Percentiles rank a stretch among this genome's conserved stretches.
Conservation (phyloP, 1,284 basidiomycete species). For the Apiotrichum siamense region DNA sequence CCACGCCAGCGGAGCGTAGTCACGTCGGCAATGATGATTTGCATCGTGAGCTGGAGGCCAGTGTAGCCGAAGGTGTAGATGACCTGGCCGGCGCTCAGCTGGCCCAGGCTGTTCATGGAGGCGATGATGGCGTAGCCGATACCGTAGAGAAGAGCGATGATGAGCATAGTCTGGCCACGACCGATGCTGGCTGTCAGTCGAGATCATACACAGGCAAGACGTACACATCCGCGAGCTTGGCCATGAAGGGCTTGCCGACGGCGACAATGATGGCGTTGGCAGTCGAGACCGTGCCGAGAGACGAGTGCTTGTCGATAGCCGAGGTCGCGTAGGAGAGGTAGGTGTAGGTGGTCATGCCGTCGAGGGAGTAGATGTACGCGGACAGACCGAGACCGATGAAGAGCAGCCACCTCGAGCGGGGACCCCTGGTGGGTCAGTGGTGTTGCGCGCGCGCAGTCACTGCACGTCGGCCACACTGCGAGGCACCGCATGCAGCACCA, state of each 20-base stretch:
- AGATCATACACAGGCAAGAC: slow-evolving; percentile 1
- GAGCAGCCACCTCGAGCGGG: slow-evolving; percentile 60
- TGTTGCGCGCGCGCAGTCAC: too few species aligned
- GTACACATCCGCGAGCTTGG: slow-evolving; percentile 66
- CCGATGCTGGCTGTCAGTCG: slow-evolving; percentile 37
- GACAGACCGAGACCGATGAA: slow-evolving; percentile 60
- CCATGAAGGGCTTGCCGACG: slow-evolving; percentile 70
- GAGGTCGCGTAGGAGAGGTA: slow-evolving; percentile 61
- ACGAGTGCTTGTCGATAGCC: slow-evolving; percentile 52
- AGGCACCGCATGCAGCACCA: too few species aligned
- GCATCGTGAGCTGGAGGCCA: slow-evolving; percentile 22
- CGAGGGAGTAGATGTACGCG: slow-evolving; percentile 69
- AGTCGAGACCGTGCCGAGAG: slow-evolving; percentile 56
- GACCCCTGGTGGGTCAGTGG: too few species aligned
- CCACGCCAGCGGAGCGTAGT: slow-evolving; percentile 72
- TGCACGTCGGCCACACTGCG: too few species aligned
- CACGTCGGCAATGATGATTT: slow-evolving; percentile 56
- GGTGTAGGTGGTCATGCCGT: slow-evolving; percentile 58
- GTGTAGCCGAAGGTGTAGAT: slow-evolving; percentile 39
- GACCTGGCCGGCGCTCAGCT: slow-evolving; percentile 37
- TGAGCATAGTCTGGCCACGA: slow-evolving; percentile 55
- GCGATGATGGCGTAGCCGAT: slow-evolving; percentile 40
- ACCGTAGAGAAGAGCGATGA: slow-evolving; percentile 35
- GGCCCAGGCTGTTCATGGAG: slow-evolving; percentile 24
- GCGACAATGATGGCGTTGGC: slow-evolving; percentile 53